These are phyloP conservation scores for Colletotrichum lentis DNA, from an alignment of 2,329 filamentous ascomycete genomes.

Conservation along the genomic window DNA sequence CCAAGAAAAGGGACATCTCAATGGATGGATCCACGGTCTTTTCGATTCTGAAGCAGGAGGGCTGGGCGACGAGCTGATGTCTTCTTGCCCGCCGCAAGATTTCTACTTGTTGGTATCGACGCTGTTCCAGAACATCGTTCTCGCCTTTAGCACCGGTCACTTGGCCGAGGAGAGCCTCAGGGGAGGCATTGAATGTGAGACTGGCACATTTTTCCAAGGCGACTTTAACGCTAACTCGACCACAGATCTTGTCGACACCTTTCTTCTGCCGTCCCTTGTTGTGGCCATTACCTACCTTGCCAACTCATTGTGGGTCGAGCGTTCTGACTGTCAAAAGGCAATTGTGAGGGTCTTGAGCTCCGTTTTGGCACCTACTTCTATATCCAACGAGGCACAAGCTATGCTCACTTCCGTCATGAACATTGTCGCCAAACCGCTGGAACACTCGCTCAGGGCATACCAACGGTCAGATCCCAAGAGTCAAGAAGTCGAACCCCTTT, in stretches of 20 bases:
- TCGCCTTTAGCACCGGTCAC: slow-evolving; percentile 71
- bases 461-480: slow-evolving; percentile 72
- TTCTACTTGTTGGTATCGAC: slow-evolving; percentile 83
- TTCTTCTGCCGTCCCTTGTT: slow-evolving; percentile 79
- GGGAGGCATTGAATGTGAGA: slow-evolving; percentile 77
- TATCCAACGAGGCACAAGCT: slow-evolving; percentile 73
- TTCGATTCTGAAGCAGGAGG: slow-evolving; percentile 78
- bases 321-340: slow-evolving; percentile 69
- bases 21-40: slow-evolving; percentile 79
- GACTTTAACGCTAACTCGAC: slow-evolving; percentile 36
- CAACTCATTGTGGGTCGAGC: slow-evolving; percentile 73
- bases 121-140: slow-evolving; percentile 77
- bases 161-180: slow-evolving; percentile 76
- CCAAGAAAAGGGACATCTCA: slow-evolving; percentile 71
- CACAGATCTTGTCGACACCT: slow-evolving; percentile 78
- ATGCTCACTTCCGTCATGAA: slow-evolving; percentile 77
- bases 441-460: slow-evolving; percentile 71
- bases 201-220: slow-evolving; percentile 32
- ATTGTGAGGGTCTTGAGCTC: slow-evolving; percentile 77
- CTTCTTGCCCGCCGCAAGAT: slow-evolving; percentile 81
- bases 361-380: slow-evolving; percentile 73
- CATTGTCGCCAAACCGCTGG: slow-evolving; percentile 73
- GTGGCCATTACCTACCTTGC: slow-evolving; percentile 76
- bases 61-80: slow-evolving; percentile 81
- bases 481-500: slow-evolving; percentile 74